A percentile compares a stretch with the other conserved stretches of the same genome.
Conservation (phyloP, 2,329 filamentous ascomycete genomes). For the Fusarium xyrophilum region DNA sequence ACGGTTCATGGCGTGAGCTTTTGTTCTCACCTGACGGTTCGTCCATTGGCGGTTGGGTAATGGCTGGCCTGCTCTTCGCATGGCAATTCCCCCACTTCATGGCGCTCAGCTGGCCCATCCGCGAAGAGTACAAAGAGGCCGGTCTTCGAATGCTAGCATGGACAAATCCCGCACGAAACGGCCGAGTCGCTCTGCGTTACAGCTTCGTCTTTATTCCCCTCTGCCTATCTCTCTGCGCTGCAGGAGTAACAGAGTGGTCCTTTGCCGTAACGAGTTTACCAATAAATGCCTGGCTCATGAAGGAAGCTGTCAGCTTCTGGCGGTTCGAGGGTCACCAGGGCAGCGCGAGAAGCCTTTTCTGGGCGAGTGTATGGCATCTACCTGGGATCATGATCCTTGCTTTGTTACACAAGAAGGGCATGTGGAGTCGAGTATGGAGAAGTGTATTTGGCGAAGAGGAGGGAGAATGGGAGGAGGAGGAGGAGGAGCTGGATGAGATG, state of each 20-base stretch:
- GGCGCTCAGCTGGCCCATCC: conserved; percentile 85
- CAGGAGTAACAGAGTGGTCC: conserved; percentile 82
- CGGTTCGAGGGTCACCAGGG: conserved; percentile 77
- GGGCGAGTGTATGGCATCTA: conserved; percentile 97
- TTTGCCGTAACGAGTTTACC: conserved; percentile 82
- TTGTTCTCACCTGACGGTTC: conserved; percentile 70
- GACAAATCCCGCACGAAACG: conserved; percentile 85
- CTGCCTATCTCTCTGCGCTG: conserved; percentile 79
- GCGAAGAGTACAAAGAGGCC: conserved; percentile 82
- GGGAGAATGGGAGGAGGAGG: conserved; percentile 64
- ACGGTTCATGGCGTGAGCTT: conserved; percentile 79
- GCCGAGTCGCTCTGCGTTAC: conserved; percentile 86
- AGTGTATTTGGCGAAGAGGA: conserved; percentile 68
- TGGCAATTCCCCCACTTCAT: conserved; percentile 99
- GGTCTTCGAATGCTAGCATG: conserved; percentile 80
- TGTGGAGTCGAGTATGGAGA: conserved; percentile 84
- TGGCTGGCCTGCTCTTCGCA: conserved; percentile 83
- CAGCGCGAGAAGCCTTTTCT: conserved; percentile 85
- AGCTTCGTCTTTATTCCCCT: conserved; percentile 85
- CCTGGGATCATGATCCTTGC: conserved; percentile 89
- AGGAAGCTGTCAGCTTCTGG: conserved; percentile 84
- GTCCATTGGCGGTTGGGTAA: conserved; percentile 82
- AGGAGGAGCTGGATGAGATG: conserved; percentile 60
- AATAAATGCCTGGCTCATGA: conserved; percentile 85
- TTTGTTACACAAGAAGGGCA: conserved; percentile 90